Evolutionary conservation across 2,329 filamentous ascomycete genomes (phyloP), one percentile per base, ranked within the genome.

Genomic region (Penicillium frequentans): DNA sequence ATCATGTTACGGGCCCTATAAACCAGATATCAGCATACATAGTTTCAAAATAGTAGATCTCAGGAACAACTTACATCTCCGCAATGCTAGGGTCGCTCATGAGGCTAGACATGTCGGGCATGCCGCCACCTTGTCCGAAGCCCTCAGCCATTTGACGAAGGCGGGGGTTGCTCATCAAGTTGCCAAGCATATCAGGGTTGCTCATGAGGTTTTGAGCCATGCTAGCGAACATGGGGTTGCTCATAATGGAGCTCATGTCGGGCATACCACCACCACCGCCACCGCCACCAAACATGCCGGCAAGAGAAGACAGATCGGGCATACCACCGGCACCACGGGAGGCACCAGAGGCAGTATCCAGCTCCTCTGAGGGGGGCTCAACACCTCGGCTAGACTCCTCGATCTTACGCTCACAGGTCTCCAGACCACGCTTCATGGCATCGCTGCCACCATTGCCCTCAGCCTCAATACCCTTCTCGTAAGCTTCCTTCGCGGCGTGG

Each of bases 151-250:
- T 93, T 72, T 96, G 86, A 55, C 90, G 84, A 60, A 98, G 79
- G 60, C 88, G 85, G 3, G 95, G 95, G 81, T 99, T 98, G 82
- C 82, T 91, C 93, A 99, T 96, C 57, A 99, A 78, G 74, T 92
- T 95, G 73, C 82, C 84, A 86, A 98, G 89, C 81, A 93, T 86
- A 10, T 96, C 90, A 0, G 95, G 95, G 79, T 99, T 97, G 78
- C 87, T 91, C 95, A 98, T 98, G 54, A 99, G 78, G 76, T 91
- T 96, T 81, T 97, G 91, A 5, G 95, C 95, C 92, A 98, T 97
- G 79, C 85, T 90, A 50, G 92, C 86, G 79, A 99, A 96, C 95
- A 98, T 98, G 55, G 95, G 95, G 81, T 98, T 99, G 81, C 82
- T 92, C 92, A 98, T 96, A 74, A 99, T 87, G 62, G 86, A 85